Evolutionary conservation across 2,329 filamentous ascomycete genomes (phyloP), one percentile per base, ranked within the genome.

Genomic region (Penicillium sp.): DNA sequence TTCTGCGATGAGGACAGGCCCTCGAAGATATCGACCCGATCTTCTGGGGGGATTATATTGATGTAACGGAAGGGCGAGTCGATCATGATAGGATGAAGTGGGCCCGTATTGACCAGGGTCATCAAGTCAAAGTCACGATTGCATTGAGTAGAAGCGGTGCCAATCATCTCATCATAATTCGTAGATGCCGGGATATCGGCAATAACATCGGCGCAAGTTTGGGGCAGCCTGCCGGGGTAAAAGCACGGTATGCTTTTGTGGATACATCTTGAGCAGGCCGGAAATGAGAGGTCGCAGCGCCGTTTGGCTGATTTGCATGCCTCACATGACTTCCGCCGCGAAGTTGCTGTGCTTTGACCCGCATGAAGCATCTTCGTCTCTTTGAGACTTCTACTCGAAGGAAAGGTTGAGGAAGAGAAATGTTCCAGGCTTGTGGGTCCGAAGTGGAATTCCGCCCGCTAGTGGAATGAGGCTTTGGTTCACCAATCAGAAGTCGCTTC

Each of bases 261-360:
- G 0, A 71, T 67, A 65, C 84, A 87, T 43, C 84, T 78, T 17
- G 78, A 70, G 63, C 84, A 87, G 13, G 76, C 66, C 2, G 83
- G 84, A 15, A 77, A 66, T 19, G 75, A 77, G 38, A 82, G 77
- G 61, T 83, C 81, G 67, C 84, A 86, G 48, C 80, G 81, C 15
- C 84, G 78, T 68, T 86, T 86, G 25, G 83, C 78, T 63, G 78
- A 80, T 48, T 79, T 83, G 71, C 84, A 86, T 27, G 80, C 78
- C 4, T 77, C 73, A 64, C 84, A 87, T 4, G 84, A 82, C 70
- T 84, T 86, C 47, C 83, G 81, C 27, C 70, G 68, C 13, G 68
- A 62, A 27, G 77, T 19, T 38, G 42, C 76, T 19, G 44, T 76
- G 81, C 35, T 78, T 23, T 41, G 38, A 13, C 17, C 36, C 15